phyloP scores from a whole-genome alignment of 192 early-diverging fungal genomes.

The Entomortierella chlamydospora region DNA sequence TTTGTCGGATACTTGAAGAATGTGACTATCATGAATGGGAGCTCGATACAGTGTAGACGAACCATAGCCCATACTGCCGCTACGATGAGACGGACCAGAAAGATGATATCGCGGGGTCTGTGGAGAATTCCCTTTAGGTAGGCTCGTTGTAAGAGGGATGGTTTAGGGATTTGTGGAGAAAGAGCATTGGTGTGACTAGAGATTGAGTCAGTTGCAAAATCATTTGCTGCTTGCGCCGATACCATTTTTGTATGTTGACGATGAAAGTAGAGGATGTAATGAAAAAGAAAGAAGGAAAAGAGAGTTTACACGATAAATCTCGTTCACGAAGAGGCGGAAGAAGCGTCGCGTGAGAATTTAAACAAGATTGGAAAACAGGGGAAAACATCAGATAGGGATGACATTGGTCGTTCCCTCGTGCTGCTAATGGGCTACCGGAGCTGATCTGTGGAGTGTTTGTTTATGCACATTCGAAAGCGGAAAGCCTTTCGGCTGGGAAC shows the following conservation, averaged over 20 bases:
- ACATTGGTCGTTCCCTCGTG: too few species aligned
- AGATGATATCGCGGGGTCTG: slow-evolving; percentile 26
- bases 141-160: slow-evolving; percentile 19
- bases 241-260: neutral
- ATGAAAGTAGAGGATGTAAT: neutral
- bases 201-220: too few species aligned
- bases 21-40: slow-evolving; percentile 27
- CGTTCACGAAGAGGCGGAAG: too few species aligned
- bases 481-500: too few species aligned
- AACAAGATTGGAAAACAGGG: too few species aligned
- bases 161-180: slow-evolving; percentile 3
- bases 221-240: neutral
- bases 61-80: slow-evolving; percentile 14
- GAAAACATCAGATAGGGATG: too few species aligned
- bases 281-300: too few species aligned
- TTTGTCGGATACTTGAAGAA: slow-evolving; percentile 17
- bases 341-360: too few species aligned
- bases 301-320: too few species aligned
- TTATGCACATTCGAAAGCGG: too few species aligned
- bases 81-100: slow-evolving; percentile 1
- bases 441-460: too few species aligned
- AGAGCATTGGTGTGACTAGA: neutral
- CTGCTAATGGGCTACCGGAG: too few species aligned
- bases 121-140: slow-evolving; percentile 35
- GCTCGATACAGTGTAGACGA: slow-evolving; percentile 32